phyloP scores from a whole-genome alignment of 768 basidiomycete species.

The Pholiota conissans region DNA sequence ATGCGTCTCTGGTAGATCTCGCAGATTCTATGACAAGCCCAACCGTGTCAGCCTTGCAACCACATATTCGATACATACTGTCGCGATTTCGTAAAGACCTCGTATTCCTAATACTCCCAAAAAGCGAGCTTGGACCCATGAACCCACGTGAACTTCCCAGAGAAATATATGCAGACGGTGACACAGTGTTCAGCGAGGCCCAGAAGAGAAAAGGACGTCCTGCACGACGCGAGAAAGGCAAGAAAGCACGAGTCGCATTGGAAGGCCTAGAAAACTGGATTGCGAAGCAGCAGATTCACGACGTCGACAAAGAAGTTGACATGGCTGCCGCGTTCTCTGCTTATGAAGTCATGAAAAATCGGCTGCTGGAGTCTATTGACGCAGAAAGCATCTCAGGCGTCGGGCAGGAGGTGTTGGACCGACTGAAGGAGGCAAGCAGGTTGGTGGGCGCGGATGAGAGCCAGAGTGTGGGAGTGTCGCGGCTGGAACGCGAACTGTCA shows the following conservation, averaged over 20 bases:
- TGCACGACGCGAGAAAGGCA: conserved; percentile 56
- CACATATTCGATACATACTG: conserved; percentile 51
- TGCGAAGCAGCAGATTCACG: conserved; percentile 27
- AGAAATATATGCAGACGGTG: conserved; percentile 56
- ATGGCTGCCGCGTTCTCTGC: conserved; percentile 17
- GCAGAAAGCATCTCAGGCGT: conserved; percentile 44
- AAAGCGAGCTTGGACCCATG: conserved; percentile 45
- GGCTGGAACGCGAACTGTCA: neutral
- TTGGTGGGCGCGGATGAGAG: neutral
- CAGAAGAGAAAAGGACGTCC: conserved; percentile 65
- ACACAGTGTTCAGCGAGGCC: conserved; percentile 23
- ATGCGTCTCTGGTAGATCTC: conserved; percentile 46
- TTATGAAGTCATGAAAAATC: conserved; percentile 45
- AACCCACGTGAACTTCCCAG: conserved; percentile 70
- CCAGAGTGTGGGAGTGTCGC: conserved; percentile 4
- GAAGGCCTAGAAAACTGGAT: conserved; percentile 51
- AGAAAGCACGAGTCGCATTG: conserved; percentile 52
- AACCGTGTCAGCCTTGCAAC: conserved; percentile 45
- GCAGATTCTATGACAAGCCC: conserved; percentile 43
- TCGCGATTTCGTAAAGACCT: conserved; percentile 44
- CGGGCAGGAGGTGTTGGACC: conserved; percentile 47
- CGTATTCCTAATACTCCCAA: conserved; percentile 63
- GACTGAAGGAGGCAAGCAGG: conserved; percentile 52
- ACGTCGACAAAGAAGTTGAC: neutral
- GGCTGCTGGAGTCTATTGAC: conserved; percentile 30